These are phyloP conservation scores for Anthostomella pinea DNA, from an alignment of 2,329 filamentous ascomycete genomes.

Conservation along the genomic window DNA sequence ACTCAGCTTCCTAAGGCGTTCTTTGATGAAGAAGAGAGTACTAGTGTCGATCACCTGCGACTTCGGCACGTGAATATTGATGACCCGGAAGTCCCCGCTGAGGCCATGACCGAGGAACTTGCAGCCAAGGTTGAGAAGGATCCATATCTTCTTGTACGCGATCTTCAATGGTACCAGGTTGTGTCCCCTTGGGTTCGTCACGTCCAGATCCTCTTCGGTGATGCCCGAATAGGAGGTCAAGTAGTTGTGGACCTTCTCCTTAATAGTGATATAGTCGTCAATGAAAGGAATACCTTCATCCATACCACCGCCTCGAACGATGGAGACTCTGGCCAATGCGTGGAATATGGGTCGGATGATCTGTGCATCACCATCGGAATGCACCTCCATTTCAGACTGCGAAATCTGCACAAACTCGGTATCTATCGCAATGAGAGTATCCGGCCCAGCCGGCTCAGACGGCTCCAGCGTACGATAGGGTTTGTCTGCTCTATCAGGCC, in stretches of 20 bases:
- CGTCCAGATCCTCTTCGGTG: slow-evolving; percentile 78
- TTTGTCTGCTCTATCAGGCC: slow-evolving; percentile 42
- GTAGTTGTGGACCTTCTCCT: slow-evolving; percentile 91
- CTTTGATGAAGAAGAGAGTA: slow-evolving; percentile 81
- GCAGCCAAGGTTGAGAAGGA: slow-evolving; percentile 90
- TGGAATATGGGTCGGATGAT: slow-evolving; percentile 89
- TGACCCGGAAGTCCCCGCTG: slow-evolving; percentile 93
- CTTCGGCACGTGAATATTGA: slow-evolving; percentile 94
- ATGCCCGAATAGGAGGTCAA: slow-evolving; percentile 94
- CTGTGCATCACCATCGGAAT: slow-evolving; percentile 87
- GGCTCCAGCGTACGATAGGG: slow-evolving; percentile 60
- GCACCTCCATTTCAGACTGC: slow-evolving; percentile 93
- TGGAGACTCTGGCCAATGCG: slow-evolving; percentile 88
- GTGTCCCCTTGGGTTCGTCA: slow-evolving; percentile 56
- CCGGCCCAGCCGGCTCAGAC: slow-evolving; percentile 65
- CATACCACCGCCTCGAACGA: slow-evolving; percentile 75
- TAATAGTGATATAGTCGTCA: slow-evolving; percentile 93
- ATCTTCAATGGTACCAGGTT: slow-evolving; percentile 84
- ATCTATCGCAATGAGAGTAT: slow-evolving; percentile 82
- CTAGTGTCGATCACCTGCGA: slow-evolving; percentile 92
- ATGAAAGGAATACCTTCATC: slow-evolving; percentile 85
- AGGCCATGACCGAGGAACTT: slow-evolving; percentile 92
- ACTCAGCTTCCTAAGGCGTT: slow-evolving; percentile 80
- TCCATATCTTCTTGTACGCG: slow-evolving; percentile 97
- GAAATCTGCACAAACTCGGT: slow-evolving; percentile 95